phyloP scores from a whole-genome alignment of 2,329 filamentous ascomycete species.

The Aspergillus ibericus region DNA sequence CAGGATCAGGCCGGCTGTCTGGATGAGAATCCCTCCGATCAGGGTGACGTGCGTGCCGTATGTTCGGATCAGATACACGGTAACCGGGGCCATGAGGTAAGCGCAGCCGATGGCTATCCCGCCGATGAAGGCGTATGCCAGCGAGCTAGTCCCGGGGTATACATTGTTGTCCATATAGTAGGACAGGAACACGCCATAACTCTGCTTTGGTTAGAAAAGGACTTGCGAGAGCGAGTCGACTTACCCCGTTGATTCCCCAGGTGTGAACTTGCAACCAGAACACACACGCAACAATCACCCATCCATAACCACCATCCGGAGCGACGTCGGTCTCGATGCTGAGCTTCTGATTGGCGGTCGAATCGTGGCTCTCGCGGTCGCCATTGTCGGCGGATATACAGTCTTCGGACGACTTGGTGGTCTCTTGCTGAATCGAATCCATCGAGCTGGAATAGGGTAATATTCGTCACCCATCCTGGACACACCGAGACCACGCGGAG shows the following conservation, averaged over 20 bases:
- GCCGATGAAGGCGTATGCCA: constrained; percentile 7
- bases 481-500: background rate
- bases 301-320: constrained; percentile 5
- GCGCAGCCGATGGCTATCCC: constrained; percentile 7
- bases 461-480: background rate
- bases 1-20: constrained; percentile 35
- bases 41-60: background rate
- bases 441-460: background rate
- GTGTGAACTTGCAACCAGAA: constrained; percentile 6
- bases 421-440: background rate
- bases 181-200: constrained; percentile 6
- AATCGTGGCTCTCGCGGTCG: background rate
- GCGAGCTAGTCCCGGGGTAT: background rate
- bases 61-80: background rate
- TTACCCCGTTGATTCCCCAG: constrained; percentile 6
- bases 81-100: constrained; percentile 2
- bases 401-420: background rate
- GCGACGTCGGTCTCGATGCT: background rate
- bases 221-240: background rate
- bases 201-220: background rate
- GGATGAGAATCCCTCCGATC: constrained; percentile 32
- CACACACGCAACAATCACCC: constrained; percentile 2
- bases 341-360: background rate
- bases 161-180: constrained; percentile 6
- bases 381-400: background rate